These are phyloP conservation scores for Fusarium nanum DNA, from an alignment of 2,329 filamentous ascomycete genomes.

Conservation along the genomic window DNA sequence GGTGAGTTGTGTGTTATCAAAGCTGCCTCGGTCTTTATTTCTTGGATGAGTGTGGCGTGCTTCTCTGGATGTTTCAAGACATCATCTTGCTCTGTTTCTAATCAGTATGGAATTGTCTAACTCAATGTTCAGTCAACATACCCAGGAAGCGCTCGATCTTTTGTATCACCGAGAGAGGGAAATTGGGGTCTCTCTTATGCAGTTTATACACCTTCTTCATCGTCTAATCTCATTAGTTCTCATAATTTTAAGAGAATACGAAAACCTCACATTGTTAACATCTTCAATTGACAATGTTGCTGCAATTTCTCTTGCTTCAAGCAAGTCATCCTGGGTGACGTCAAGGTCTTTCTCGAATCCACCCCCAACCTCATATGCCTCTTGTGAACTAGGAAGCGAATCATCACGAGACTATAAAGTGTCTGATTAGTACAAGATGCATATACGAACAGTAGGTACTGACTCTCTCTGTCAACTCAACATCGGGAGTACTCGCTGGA, in stretches of 20 bases:
- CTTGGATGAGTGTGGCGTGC: constrained; percentile 56
- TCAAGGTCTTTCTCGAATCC: constrained; percentile 45
- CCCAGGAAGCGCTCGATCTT: constrained; percentile 53
- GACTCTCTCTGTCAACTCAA: constrained; percentile 9
- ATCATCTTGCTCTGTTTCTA: constrained; percentile 31
- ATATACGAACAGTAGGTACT: neutral
- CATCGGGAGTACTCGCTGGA: neutral
- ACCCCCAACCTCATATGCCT: neutral
- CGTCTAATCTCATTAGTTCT: constrained; percentile 39
- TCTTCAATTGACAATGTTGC: constrained; percentile 51
- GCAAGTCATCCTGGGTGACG: constrained; percentile 57
- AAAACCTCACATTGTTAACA: constrained; percentile 45
- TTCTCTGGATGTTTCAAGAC: constrained; percentile 53
- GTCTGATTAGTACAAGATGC: neutral
- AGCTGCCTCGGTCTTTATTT: constrained; percentile 64
- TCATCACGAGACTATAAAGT: neutral
- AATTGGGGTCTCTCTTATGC: constrained; percentile 54
- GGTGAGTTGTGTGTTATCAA: constrained; percentile 65
- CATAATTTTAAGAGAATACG: rapidly evolving
- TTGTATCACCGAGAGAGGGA: constrained; percentile 50
- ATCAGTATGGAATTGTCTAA: too few relatives aligned
- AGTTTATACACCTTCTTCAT: constrained; percentile 51
- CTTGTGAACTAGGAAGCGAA: neutral
- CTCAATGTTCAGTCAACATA: constrained; percentile 35
- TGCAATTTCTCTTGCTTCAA: constrained; percentile 57